These are phyloP conservation scores for Rhynchospora tenuis DNA, from an alignment of 176 grass and related monocot species.

Conservation along the genomic window DNA sequence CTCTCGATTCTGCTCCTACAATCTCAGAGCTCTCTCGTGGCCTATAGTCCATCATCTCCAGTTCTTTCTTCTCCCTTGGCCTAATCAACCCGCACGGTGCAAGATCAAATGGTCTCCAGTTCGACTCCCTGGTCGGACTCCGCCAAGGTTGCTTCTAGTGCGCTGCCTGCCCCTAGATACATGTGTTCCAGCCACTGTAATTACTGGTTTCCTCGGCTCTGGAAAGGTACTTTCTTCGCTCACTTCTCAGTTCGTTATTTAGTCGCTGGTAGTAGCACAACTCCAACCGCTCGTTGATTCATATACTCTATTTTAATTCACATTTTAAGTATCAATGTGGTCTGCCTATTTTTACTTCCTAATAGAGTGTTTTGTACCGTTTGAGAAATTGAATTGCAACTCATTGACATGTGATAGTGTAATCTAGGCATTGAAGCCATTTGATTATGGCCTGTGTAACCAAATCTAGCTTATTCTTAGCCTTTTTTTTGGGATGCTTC, in stretches of 20 bases:
- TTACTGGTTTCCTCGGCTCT: slow-evolving; percentile 86
- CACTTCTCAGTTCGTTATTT: not conserved
- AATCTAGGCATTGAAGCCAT: slow-evolving; percentile 56
- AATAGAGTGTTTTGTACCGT: not conserved
- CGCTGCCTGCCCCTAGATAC: slow-evolving; percentile 36
- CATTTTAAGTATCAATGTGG: not conserved
- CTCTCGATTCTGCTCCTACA: slow-evolving; percentile 20
- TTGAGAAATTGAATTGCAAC: not conserved
- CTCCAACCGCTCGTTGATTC: not conserved
- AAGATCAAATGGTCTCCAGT: slow-evolving; percentile 14
- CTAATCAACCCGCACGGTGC: slow-evolving; percentile 15
- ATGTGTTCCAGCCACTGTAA: slow-evolving; percentile 76
- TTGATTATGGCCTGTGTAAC: slow-evolving; percentile 48
- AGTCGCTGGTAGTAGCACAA: slow-evolving; percentile 8
- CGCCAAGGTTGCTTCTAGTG: slow-evolving; percentile 26
- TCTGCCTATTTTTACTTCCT: not conserved
- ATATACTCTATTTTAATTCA: not conserved
- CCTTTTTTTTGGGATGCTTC: not conserved
- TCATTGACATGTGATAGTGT: slow-evolving; percentile 18
- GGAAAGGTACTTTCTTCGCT: slow-evolving; percentile 44
- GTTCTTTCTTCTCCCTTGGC: slow-evolving; percentile 4
- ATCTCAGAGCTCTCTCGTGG: slow-evolving; percentile 5
- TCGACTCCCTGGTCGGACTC: not conserved
- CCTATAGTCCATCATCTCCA: slow-evolving; percentile 30
- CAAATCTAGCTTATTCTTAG: not conserved